Percentiles rank a stretch among this genome's conserved stretches.
These are phyloP conservation scores for Pleodorina starrii DNA, from an alignment of 139 green algal genomes.

Conservation along the genomic window DNA sequence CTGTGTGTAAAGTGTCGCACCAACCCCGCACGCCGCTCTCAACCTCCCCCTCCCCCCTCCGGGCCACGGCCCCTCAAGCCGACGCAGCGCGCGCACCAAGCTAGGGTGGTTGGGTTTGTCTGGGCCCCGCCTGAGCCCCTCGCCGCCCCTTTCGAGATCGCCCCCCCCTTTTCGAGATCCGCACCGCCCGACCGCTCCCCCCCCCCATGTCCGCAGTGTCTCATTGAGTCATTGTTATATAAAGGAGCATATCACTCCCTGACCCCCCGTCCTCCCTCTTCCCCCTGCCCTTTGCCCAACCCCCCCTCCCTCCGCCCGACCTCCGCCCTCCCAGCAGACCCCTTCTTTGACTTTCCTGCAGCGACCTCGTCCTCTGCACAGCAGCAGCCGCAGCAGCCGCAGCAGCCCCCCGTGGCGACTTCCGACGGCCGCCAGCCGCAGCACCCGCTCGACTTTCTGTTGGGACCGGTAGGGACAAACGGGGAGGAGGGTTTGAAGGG, in stretches of 20 bases:
- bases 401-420: not conserved
- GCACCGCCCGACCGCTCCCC: no score
- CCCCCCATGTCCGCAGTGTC: no score
- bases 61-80: no score
- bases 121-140: not conserved
- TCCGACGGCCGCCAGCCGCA: not conserved
- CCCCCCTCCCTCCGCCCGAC: not conserved
- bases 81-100: no score
- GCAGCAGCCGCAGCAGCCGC: not conserved
- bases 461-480: no score
- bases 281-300: not conserved
- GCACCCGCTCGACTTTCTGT: constrained; percentile 6
- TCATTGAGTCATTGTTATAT: not conserved
- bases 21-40: no score
- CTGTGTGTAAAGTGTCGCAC: no score
- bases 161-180: no score
- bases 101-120: no score
- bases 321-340: not conserved
- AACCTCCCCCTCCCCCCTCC: no score
- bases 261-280: not conserved
- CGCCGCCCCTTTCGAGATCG: no score
- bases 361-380: not conserved
- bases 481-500: not conserved
- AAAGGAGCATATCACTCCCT: not conserved
- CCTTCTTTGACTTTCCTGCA: not conserved